phyloP scores from a whole-genome alignment of 352 stramenopile species.

The Peronospora farinosa region DNA sequence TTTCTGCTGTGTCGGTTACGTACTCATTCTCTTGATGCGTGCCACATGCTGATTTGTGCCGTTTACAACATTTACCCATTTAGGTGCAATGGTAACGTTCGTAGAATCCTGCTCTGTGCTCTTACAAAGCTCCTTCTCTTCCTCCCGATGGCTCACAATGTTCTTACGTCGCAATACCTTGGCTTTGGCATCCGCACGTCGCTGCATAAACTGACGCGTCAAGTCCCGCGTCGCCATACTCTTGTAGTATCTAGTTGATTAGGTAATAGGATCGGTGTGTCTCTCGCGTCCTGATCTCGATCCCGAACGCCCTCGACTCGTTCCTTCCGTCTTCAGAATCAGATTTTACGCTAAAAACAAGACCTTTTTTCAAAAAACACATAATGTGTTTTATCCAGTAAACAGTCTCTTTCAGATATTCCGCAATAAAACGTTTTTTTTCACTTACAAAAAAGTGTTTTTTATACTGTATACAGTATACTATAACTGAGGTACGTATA shows the following conservation, averaged over 20 bases:
- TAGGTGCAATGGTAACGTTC: slow-evolving; percentile 41
- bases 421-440: no score
- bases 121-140: slow-evolving; percentile 65
- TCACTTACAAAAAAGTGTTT: no score
- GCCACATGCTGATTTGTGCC: slow-evolving; percentile 77
- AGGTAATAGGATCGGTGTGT: background rate
- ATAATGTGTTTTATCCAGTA: no score
- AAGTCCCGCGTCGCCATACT: slow-evolving; percentile 76
- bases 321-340: no score
- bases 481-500: no score
- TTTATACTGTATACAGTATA: no score
- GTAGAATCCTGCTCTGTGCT: slow-evolving; percentile 37
- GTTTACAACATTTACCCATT: slow-evolving; percentile 75
- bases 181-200: slow-evolving; percentile 71
- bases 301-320: no score
- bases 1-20: slow-evolving; percentile 13
- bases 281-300: no score
- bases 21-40: slow-evolving; percentile 78
- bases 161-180: slow-evolving; percentile 82
- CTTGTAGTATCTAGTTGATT: background rate
- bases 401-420: no score
- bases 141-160: slow-evolving; percentile 65
- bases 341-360: no score
- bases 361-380: no score
- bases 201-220: slow-evolving; percentile 61